phyloP scores from a whole-genome alignment of 129 eudicot species.

The Centrapalus pauciflorus region DNA sequence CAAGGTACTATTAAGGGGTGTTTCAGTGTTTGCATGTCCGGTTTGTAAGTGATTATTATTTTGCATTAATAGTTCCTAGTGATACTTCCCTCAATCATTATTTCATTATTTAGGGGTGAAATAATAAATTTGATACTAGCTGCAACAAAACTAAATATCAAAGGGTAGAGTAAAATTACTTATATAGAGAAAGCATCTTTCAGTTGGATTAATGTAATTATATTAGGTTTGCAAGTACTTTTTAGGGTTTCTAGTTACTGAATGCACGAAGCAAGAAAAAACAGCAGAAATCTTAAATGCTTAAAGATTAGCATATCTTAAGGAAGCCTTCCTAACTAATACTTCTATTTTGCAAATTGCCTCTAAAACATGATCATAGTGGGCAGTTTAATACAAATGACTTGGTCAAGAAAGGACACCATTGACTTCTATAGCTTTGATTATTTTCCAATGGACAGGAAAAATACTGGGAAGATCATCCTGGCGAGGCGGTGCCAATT shows the following conservation, averaged over 20 bases:
- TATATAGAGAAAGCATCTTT: too few relatives aligned
- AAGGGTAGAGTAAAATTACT: too few relatives aligned
- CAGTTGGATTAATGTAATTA: too few relatives aligned
- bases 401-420: not conserved
- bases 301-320: not conserved
- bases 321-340: not conserved
- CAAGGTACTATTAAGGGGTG: conserved; percentile 48
- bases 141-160: too few relatives aligned
- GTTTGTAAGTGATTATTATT: not conserved
- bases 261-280: not conserved
- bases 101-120: not conserved
- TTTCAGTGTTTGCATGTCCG: conserved; percentile 4
- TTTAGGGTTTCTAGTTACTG: too few relatives aligned
- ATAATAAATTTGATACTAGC: not conserved
- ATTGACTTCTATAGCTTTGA: not conserved
- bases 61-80: not conserved
- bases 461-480: conserved; percentile 91
- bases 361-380: not conserved
- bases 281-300: not conserved
- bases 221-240: too few relatives aligned
- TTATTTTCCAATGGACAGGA: conserved; percentile 39
- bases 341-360: not conserved
- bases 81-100: not conserved
- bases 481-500: conserved; percentile 74
- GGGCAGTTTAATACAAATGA: not conserved